A percentile compares a stretch with the other conserved stretches of the same genome.
Evolutionary conservation across 345 rosid species (phyloP).

Genomic region (Viola odorata): DNA sequence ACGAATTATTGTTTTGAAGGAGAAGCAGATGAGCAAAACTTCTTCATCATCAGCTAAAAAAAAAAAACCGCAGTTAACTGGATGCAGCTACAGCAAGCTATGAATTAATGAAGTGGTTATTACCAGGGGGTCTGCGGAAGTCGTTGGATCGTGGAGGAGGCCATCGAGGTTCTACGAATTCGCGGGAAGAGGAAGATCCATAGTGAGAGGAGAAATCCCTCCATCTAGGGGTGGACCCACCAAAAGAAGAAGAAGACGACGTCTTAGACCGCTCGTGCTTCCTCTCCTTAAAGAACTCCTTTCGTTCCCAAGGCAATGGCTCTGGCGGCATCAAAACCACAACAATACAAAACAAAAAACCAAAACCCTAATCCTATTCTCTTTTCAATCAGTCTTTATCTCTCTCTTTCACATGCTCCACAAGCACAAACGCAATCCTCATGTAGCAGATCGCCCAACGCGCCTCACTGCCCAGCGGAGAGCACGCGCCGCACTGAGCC

Average conservation of each 20-base stretch:
- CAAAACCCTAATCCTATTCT: constrained; percentile 16
- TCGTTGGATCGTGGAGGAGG: constrained; percentile 25
- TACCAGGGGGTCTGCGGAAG: constrained; percentile 77
- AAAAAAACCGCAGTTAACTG: not conserved
- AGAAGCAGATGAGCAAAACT: not conserved
- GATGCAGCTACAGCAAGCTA: not conserved
- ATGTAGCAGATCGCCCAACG: not conserved
- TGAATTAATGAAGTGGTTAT: constrained; percentile 2
- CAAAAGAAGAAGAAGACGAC: constrained; percentile 39
- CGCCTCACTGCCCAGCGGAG: not conserved
- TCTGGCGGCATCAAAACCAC: constrained; percentile 81
- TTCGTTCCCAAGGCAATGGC: constrained; percentile 89
- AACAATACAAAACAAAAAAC: constrained; percentile 4
- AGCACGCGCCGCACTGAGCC: not conserved
- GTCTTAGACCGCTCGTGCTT: constrained; percentile 63
- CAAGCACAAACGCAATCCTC: not conserved
- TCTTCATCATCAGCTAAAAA: not conserved
- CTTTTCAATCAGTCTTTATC: not conserved
- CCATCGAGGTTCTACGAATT: constrained; percentile 46
- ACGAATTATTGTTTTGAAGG: not conserved
- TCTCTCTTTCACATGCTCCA: not conserved
- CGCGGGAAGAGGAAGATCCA: constrained; percentile 38
- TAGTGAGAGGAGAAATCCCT: constrained; percentile 52
- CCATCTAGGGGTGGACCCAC: constrained; percentile 54
- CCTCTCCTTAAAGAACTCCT: constrained; percentile 77